Conservation (phyloP, 768 basidiomycete species). For the Boletus subcaerulescens region DNA sequence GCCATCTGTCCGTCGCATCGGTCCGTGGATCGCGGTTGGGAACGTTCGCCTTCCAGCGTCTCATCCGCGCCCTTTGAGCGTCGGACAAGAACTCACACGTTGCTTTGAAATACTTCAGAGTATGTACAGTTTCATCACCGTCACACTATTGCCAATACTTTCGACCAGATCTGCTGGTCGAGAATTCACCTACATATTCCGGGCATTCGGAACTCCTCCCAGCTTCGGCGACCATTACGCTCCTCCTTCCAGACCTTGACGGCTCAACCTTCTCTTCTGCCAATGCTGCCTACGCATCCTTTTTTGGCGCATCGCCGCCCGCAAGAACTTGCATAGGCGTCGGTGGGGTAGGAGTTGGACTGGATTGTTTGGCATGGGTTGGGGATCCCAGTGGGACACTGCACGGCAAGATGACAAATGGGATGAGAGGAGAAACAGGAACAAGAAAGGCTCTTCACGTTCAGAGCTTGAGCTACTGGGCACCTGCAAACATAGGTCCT, state of each 20-base stretch:
- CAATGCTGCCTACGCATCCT: slow-evolving; percentile 75
- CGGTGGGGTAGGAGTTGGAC: slow-evolving; percentile 52
- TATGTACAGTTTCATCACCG: slow-evolving; percentile 27
- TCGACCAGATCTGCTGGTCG: slow-evolving; percentile 48
- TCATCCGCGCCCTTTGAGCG: slow-evolving; percentile 46
- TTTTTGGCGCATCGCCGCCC: slow-evolving; percentile 90
- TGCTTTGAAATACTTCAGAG: slow-evolving; percentile 70
- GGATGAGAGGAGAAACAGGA: slow-evolving; percentile 28
- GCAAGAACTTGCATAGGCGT: slow-evolving; percentile 92
- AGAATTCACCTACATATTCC: slow-evolving; percentile 41
- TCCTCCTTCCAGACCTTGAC: slow-evolving; percentile 80
- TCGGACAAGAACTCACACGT: slow-evolving; percentile 68
- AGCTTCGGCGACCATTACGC: slow-evolving; percentile 61
- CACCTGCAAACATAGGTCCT: slow-evolving; percentile 97
- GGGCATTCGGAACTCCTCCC: slow-evolving; percentile 11
- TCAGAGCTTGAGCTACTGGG: slow-evolving; percentile 97
- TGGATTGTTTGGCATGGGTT: slow-evolving; percentile 81
- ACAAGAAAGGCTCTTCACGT: slow-evolving; percentile 81
- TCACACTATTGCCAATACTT: background rate
- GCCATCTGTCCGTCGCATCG: slow-evolving; percentile 31
- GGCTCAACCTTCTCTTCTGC: slow-evolving; percentile 58
- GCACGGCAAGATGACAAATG: slow-evolving; percentile 10
- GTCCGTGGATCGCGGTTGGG: slow-evolving; percentile 68
- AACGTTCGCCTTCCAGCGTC: slow-evolving; percentile 42
- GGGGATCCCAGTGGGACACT: slow-evolving; percentile 9